Evolutionary conservation across 306 rosid species (phyloP).

Genomic region (Quercus gilva): DNA sequence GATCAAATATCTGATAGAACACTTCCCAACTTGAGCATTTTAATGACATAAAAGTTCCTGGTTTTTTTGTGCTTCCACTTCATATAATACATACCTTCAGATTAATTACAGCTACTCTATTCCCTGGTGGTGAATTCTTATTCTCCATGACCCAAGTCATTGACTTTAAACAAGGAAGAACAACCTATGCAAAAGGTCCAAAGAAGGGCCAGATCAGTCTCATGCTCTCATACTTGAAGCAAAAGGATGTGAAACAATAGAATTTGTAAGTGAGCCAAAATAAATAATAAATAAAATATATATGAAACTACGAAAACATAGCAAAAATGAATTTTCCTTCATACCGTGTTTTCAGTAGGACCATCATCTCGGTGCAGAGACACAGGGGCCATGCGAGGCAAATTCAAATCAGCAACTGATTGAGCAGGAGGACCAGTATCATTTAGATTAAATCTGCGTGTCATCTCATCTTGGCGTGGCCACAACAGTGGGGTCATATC

Average conservation of each 20-base stretch:
- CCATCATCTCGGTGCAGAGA: conserved; percentile 85
- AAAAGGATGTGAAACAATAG: not conserved
- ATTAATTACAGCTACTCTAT: conserved; percentile 79
- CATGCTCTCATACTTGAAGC: conserved; percentile 13
- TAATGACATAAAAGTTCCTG: not conserved
- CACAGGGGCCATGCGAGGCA: conserved; percentile 86
- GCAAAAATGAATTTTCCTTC: not conserved
- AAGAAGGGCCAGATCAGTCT: conserved; percentile 20
- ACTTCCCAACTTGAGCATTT: not conserved
- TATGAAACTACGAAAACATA: conserved; percentile 5
- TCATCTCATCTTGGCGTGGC: conserved; percentile 83
- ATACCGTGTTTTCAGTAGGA: conserved; percentile 73
- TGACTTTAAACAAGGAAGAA: conserved; percentile 88
- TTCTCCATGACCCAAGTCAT: conserved; percentile 99
- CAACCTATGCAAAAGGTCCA: conserved; percentile 45
- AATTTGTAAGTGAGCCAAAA: not conserved
- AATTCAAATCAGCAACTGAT: conserved; percentile 71
- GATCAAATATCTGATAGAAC: not conserved
- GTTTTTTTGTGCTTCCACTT: conserved; percentile 12
- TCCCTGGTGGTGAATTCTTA: conserved; percentile 74
- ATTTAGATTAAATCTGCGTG: conserved; percentile 70
- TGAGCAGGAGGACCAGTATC: conserved; percentile 65
- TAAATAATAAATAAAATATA: not conserved
- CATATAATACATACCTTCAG: conserved; percentile 58
- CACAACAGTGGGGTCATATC: conserved; percentile 81